Base-by-base conservation (phyloP, 495 filamentous ascomycete species). In the Xylaria bambusicola region DNA sequence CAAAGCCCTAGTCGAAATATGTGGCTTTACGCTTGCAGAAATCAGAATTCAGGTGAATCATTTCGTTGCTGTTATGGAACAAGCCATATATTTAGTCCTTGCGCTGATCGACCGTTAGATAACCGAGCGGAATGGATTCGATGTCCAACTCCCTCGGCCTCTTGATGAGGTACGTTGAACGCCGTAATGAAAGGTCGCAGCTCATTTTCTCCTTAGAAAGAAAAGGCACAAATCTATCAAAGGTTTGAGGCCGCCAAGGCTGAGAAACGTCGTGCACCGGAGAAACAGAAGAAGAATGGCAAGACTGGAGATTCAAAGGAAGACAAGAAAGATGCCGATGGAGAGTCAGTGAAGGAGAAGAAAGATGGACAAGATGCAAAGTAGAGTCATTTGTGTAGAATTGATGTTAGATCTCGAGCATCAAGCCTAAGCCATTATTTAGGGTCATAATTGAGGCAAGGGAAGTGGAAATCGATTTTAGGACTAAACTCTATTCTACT, bases 111-210 rank as follows among this genome's bases (percentile, higher is more conserved):
- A 26, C 24, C 12, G 21, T 7, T 15, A 47, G 45, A 24, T 15
- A 17, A 29, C 45, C 3, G 45, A 47, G 6, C 0, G 12, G 8
- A 20, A 4, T 4, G 58, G 58, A 24, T 4, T 56, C 15, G n/a
- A 55, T 3, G 49, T 47, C 20, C 1, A 36, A 15, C 58, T 61
- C 12, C 58, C 58, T 42, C 58, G 58, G 36, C 0, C 31, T 13
- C 35, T 61, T 15, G 56, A 27, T 3, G 0, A 12, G 9, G 58
- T 61, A 41, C 27, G 58, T 38, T 33, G 3, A 26, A 6, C 13
- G 24, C 27, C 3, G 3, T 3, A 1, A 15, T n/a, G 10, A 26
- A 8, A 17, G 45, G 13, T 15, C 2, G 13, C 4, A 6, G 23
- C 45, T 27, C 1, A 47, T 33, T 33, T n/a, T 29, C 6, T 47